These are phyloP conservation scores for Tephrocybe rancida DNA, from an alignment of 768 basidiomycete species.

Conservation along the genomic window DNA sequence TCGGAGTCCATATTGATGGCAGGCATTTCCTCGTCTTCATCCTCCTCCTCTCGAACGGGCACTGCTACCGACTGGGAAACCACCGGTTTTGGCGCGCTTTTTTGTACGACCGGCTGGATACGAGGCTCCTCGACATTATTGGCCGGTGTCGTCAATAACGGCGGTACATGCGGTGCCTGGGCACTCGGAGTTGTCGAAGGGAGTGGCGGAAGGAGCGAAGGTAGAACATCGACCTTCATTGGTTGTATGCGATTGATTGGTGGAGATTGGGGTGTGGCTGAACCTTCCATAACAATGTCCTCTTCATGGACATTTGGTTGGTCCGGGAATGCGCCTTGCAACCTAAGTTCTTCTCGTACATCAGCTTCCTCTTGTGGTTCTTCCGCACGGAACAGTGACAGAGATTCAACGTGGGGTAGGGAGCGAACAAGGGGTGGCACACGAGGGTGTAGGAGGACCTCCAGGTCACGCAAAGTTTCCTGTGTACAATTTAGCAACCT, in stretches of 20 bases:
- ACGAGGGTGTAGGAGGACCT: conserved; percentile 76
- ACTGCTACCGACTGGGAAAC: neutral
- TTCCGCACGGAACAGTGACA: conserved; percentile 64
- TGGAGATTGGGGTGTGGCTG: neutral
- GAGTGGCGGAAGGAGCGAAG: neutral
- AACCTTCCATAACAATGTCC: conserved; percentile 29
- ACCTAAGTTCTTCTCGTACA: conserved; percentile 40
- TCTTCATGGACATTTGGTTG: conserved; percentile 14
- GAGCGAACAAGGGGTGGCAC: conserved; percentile 75
- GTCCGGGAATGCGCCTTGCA: conserved; percentile 25
- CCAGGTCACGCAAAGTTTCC: conserved; percentile 42
- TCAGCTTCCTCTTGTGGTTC: conserved; percentile 66
- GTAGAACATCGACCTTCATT: neutral
- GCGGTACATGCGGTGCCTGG: neutral
- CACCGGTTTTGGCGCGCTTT: neutral
- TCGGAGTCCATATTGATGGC: conserved; percentile 79
- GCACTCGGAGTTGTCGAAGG: neutral
- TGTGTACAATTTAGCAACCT: neutral
- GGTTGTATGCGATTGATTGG: neutral
- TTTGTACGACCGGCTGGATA: neutral
- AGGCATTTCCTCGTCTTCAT: conserved; percentile 72
- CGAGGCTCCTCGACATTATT: neutral
- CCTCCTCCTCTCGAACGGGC: conserved; percentile 23
- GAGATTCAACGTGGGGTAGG: conserved; percentile 60
- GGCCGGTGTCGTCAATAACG: neutral